Percentiles rank a stretch among this genome's conserved stretches.
These are phyloP conservation scores for Rhizomucor miehei DNA, from an alignment of 371 early-diverging fungal genomes.

Conservation along the genomic window DNA sequence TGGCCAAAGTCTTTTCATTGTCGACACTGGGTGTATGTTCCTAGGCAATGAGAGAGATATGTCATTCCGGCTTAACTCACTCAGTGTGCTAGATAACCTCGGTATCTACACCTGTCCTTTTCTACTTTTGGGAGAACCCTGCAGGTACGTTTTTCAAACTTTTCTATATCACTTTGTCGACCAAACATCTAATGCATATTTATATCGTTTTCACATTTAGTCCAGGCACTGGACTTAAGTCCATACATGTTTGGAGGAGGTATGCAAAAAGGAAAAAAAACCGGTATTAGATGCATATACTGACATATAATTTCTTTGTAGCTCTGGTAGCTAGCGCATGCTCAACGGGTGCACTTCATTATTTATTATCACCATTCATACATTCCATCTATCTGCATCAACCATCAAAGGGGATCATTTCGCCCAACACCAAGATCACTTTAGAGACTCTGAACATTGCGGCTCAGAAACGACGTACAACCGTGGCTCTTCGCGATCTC, in stretches of 20 bases:
- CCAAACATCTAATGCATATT: constrained; percentile 14
- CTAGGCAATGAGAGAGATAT: too few species aligned
- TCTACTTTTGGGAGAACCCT: constrained; percentile 45
- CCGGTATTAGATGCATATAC: constrained; percentile 1
- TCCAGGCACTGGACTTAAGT: constrained; percentile 20
- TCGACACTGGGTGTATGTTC: constrained; percentile 37
- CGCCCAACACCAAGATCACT: constrained; percentile 37
- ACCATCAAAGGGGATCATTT: constrained; percentile 13
- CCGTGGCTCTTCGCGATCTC: constrained; percentile 30
- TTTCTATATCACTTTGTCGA: not conserved
- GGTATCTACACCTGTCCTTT: constrained; percentile 33
- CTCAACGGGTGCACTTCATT: constrained; percentile 46
- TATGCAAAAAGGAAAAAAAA: constrained; percentile 10
- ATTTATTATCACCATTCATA: constrained; percentile 42
- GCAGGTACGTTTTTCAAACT: constrained; percentile 23
- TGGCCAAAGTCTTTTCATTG: constrained; percentile 41
- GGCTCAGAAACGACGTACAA: constrained; percentile 27
- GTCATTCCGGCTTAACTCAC: too few species aligned
- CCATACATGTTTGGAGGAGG: constrained; percentile 40
- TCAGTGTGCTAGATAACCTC: constrained; percentile 45
- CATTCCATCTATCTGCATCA: constrained; percentile 31
- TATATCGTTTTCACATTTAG: not conserved
- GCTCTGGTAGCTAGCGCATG: constrained; percentile 42
- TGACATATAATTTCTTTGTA: constrained; percentile 11
- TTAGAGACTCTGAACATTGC: constrained; percentile 42